These are phyloP conservation scores for Tetrapisispora taiwanensis DNA, from an alignment of 805 yeast genomes.

Conservation along the genomic window DNA sequence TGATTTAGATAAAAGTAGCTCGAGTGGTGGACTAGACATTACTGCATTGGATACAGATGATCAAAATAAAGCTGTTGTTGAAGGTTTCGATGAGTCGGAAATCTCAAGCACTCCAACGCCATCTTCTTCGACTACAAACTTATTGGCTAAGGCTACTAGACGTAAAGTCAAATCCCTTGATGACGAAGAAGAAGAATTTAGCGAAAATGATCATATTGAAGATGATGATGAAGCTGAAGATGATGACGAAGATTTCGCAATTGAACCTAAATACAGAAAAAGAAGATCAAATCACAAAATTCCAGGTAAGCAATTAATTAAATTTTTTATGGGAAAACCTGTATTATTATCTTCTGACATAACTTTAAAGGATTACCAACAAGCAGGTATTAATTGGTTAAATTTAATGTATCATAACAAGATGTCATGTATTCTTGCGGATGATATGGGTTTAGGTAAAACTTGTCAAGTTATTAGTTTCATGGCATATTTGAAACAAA, in stretches of 20 bases:
- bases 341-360: constrained; percentile 49
- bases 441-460: constrained; percentile 97
- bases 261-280: constrained; percentile 19
- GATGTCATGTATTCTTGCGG: constrained; percentile 89
- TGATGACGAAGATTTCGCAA: constrained; percentile 10
- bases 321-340: constrained; percentile 66
- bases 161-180: constrained; percentile 1
- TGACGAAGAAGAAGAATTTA: constrained; percentile 20
- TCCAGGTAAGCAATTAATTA: constrained; percentile 13
- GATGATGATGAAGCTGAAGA: constrained; percentile 13
- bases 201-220: constrained; percentile 23
- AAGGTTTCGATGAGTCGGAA: constrained; percentile 25
- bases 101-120: constrained; percentile 10
- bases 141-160: background rate
- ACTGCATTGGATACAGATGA: constrained; percentile 26
- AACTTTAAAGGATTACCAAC: constrained; percentile 78
- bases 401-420: constrained; percentile 64
- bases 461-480: constrained; percentile 94
- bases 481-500: constrained; percentile 70
- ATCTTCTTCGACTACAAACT: background rate
- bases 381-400: constrained; percentile 95
- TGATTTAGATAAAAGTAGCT: constrained; percentile 49
- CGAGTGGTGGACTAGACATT: constrained; percentile 27
- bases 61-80: constrained; percentile 22
- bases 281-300: constrained; percentile 6